A percentile compares a stretch with the other conserved stretches of the same genome.
phyloP scores from a whole-genome alignment of 164 flowering plant genomes.

The Malania oleifera region DNA sequence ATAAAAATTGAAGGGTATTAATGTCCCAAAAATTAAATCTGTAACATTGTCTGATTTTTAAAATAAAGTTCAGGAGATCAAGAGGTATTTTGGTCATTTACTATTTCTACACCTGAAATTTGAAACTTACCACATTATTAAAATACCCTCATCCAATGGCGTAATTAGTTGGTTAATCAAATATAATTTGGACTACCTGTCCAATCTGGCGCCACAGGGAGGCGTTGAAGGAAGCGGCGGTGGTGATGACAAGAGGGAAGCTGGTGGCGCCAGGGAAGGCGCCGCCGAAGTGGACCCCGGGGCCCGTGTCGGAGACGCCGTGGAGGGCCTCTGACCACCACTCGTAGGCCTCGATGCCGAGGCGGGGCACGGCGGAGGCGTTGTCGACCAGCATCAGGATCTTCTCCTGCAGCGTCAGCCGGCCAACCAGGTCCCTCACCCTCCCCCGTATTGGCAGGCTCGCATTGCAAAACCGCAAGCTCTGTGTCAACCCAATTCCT shows the following conservation, averaged over 20 bases:
- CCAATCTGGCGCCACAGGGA: conserved; percentile 61
- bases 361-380: conserved; percentile 65
- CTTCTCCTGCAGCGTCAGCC: conserved; percentile 76
- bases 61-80: not conserved
- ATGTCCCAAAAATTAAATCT: too few relatives aligned
- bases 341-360: conserved; percentile 75
- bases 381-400: conserved; percentile 56
- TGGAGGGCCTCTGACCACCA: conserved; percentile 99
- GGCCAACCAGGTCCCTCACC: conserved; percentile 59
- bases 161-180: not conserved
- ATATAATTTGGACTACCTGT: conserved; percentile 29
- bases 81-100: not conserved
- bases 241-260: conserved; percentile 70
- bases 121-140: conserved; percentile 7
- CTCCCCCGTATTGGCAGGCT: conserved; percentile 29
- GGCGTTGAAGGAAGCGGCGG: conserved; percentile 62
- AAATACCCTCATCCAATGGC: not conserved
- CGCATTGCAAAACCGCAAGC: conserved; percentile 4
- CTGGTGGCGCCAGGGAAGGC: conserved; percentile 62
- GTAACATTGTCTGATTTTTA: too few relatives aligned
- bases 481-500: conserved; percentile 25
- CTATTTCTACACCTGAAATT: not conserved
- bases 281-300: conserved; percentile 50
- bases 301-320: conserved; percentile 68
- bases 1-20: too few relatives aligned